Conservation (phyloP, 805 yeast species). For the Lipomyces chichibuensis region DNA sequence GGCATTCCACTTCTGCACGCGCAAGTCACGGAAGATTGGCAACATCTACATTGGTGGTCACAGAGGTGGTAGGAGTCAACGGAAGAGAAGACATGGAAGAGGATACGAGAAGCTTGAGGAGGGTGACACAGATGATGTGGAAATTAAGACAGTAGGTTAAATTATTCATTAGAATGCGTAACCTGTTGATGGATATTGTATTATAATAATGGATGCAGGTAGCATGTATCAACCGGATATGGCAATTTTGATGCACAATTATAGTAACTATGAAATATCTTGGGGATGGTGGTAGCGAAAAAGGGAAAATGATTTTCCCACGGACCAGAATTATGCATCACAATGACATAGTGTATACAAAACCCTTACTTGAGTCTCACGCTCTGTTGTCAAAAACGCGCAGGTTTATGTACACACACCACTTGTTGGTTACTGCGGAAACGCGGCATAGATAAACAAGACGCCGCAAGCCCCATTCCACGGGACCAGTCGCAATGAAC, state of each 20-base stretch:
- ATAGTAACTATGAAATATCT: background rate
- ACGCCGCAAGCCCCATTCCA: background rate
- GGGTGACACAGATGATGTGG: slow-evolving; percentile 5
- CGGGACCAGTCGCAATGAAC: background rate
- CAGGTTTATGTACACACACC: no score
- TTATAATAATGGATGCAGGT: background rate
- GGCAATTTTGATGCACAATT: background rate
- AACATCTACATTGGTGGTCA: slow-evolving; percentile 29
- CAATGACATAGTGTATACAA: background rate
- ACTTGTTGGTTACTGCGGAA: background rate
- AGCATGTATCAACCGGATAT: background rate
- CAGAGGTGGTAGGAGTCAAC: slow-evolving; percentile 6
- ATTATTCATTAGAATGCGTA: no score
- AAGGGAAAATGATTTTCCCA: no score
- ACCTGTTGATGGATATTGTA: background rate
- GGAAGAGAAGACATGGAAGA: background rate
- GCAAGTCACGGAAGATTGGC: slow-evolving; percentile 25
- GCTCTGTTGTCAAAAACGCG: background rate
- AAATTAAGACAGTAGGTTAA: slow-evolving; percentile 3
- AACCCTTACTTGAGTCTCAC: background rate
- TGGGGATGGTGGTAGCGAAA: no score
- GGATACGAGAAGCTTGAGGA: slow-evolving; percentile 28
- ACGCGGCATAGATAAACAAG: background rate
- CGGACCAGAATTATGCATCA: no score
- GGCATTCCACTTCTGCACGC: slow-evolving; percentile 33